Evolutionary conservation across 2,329 filamentous ascomycete genomes (phyloP).

Genomic region (Lachnellula hyalina): DNA sequence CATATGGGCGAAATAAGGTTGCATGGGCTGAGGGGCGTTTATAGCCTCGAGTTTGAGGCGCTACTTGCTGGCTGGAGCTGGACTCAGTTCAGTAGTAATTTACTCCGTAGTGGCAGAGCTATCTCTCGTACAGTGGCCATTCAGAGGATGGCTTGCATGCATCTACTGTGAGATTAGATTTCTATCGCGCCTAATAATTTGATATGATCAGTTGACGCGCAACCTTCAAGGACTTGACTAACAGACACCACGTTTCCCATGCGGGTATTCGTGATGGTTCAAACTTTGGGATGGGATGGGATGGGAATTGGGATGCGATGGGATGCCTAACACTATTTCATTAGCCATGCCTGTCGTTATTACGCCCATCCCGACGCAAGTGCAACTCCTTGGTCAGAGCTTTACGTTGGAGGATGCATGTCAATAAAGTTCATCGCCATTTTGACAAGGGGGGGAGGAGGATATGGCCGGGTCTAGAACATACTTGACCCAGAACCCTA

Average conservation of each 20-base stretch:
- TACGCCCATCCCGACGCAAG: background rate
- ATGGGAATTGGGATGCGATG: background rate
- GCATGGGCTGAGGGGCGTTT: background rate
- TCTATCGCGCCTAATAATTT: background rate
- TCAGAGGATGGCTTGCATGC: too few relatives aligned
- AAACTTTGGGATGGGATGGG: background rate
- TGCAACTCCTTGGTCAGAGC: background rate
- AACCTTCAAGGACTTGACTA: background rate
- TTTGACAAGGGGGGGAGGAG: background rate
- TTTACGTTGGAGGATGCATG: background rate
- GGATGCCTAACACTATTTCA: background rate
- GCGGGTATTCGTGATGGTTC: background rate
- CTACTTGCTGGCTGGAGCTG: background rate
- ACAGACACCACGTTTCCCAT: background rate
- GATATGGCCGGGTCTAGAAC: conserved; percentile 12
- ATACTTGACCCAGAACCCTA: background rate
- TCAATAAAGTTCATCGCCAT: background rate
- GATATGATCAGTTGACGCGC: background rate
- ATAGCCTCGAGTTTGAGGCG: background rate
- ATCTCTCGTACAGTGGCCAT: background rate
- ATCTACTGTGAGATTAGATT: too few relatives aligned
- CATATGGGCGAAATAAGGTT: background rate
- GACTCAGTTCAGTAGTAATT: background rate
- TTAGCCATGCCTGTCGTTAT: background rate
- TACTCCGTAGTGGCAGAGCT: background rate